phyloP scores from a whole-genome alignment of 257 asterid genomes.

The Salvia hispanica region DNA sequence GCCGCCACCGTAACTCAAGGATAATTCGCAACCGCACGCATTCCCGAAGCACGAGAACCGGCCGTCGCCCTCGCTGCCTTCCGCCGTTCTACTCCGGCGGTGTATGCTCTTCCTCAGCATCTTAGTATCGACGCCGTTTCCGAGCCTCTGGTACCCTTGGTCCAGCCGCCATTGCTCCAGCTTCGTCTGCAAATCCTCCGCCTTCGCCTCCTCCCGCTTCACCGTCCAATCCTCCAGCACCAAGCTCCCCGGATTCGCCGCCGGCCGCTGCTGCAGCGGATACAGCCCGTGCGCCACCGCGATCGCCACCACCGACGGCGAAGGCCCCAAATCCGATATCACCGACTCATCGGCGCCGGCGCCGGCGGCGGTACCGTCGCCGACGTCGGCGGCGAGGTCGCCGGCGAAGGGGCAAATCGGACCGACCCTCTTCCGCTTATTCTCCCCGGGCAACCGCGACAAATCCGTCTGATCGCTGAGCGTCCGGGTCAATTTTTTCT shows the following conservation, averaged over 20 bases:
- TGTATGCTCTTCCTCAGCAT: conserved; percentile 15
- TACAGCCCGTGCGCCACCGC: conserved; percentile 43
- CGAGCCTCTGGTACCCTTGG: conserved; percentile 34
- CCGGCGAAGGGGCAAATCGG: conserved; percentile 25
- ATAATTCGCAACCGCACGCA: conserved; percentile 54
- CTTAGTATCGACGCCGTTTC: conserved; percentile 5
- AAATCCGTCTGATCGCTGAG: conserved; percentile 44
- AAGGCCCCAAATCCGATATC: conserved; percentile 56
- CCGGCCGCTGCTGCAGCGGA: conserved; percentile 41
- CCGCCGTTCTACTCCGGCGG: conserved; percentile 18
- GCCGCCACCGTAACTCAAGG: conserved; percentile 44
- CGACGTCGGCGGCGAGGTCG: conserved; percentile 10
- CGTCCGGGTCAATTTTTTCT: conserved; percentile 36
- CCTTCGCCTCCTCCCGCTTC: conserved; percentile 39
- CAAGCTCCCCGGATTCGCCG: conserved; percentile 39
- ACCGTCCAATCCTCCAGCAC: conserved; percentile 51
- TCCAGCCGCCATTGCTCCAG: conserved; percentile 45
- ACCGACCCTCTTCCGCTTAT: conserved; percentile 6
- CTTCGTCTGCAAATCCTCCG: conserved; percentile 38
- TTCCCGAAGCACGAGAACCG: conserved; percentile 53
- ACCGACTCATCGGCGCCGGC: conserved; percentile 45
- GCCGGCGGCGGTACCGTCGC: background rate
- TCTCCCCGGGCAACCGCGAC: conserved; percentile 24
- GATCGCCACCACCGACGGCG: conserved; percentile 51
- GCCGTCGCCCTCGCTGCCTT: conserved; percentile 17